phyloP scores from a whole-genome alignment of 2,329 filamentous ascomycete species.

The Chrysoporthe puriensis region DNA sequence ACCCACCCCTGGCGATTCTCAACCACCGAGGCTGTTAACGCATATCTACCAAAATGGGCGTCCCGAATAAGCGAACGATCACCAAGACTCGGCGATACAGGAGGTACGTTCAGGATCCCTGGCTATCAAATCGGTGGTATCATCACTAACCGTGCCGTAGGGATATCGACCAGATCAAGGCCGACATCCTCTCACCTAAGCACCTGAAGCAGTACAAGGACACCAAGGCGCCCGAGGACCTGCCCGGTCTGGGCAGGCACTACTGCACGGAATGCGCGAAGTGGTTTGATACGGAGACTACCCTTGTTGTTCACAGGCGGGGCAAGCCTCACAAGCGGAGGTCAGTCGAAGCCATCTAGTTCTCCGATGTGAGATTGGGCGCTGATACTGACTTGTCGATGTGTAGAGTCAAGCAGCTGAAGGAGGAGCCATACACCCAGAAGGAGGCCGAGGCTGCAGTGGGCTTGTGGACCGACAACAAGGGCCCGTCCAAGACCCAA shows the following conservation, averaged over 20 bases:
- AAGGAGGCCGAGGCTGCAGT: constrained; percentile 82
- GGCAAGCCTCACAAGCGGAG: constrained; percentile 94
- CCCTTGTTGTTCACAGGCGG: constrained; percentile 74
- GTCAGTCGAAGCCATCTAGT: constrained; percentile 46
- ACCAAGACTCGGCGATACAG: constrained; percentile 75
- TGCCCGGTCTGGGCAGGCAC: constrained; percentile 81
- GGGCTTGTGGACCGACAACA: constrained; percentile 73
- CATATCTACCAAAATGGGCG: constrained; percentile 60
- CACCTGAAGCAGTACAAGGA: constrained; percentile 81
- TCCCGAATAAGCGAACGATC: constrained; percentile 66
- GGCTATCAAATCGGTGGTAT: constrained; percentile 4
- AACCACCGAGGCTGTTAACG: not conserved
- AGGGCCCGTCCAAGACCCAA: constrained; percentile 46
- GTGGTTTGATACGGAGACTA: constrained; percentile 88
- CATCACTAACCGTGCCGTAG: constrained; percentile 48
- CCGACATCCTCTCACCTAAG: constrained; percentile 76
- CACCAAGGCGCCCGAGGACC: constrained; percentile 80
- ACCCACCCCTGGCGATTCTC: not conserved
- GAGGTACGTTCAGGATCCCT: constrained; percentile 49
- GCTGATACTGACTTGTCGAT: constrained; percentile 28
- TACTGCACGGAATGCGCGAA: constrained; percentile 96
- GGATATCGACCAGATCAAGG: constrained; percentile 90
- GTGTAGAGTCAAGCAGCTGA: constrained; percentile 75
- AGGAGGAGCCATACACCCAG: constrained; percentile 84
- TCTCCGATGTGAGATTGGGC: not conserved